Evolutionary conservation across 2,329 filamentous ascomycete species (phyloP), one percentile per base, ranked within the genome.

Genomic region (Fusarium newnesense): DNA sequence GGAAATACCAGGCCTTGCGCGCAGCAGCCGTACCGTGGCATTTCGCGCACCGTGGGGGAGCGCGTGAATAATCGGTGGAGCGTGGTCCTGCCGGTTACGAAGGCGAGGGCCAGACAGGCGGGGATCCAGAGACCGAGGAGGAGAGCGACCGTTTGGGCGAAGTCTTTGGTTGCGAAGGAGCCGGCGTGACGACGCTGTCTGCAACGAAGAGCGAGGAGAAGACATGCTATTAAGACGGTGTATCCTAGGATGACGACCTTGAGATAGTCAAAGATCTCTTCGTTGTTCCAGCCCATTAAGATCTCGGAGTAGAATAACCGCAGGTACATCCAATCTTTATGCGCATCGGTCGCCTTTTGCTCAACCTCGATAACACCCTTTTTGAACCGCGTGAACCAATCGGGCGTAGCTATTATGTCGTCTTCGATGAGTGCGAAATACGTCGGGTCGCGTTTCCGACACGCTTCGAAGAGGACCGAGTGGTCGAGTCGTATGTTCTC

Each of bases 361-460:
- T 83, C 80, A 34, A 83, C 74, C 10, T 79, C 61, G 1, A 65
- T 64, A 2, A 83, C 61, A 3, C 77, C 82, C 28, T 61, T 70
- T 13, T 74, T 72, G n/a, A 81, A 72, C 4, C 78, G 73, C 7
- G 65, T 62, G 54, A 79, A 81, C 82, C 82, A 83, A 60, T 80
- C 79, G 2, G 77, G 76, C 12, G 79, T 77, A 11, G 81, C 79
- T 24, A 83, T 77, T 26, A 82, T 72, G 47, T 83, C 82, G 67
- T 83, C 82, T 60, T 83, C 81, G 42, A 83, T 75, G 10, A 83
- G 77, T 9, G 80, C 81, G 63, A 83, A 81, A 60, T 81, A 83
- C 2, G 74, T 76, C 8, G 80, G 70, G 1, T 76, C 75, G 28
- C 73, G 74, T 46, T 69, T 37, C 28, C 76, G 74, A 37, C 82